Evolutionary conservation across 495 filamentous ascomycete species (phyloP).

Genomic region (Margaritispora aquatica): DNA sequence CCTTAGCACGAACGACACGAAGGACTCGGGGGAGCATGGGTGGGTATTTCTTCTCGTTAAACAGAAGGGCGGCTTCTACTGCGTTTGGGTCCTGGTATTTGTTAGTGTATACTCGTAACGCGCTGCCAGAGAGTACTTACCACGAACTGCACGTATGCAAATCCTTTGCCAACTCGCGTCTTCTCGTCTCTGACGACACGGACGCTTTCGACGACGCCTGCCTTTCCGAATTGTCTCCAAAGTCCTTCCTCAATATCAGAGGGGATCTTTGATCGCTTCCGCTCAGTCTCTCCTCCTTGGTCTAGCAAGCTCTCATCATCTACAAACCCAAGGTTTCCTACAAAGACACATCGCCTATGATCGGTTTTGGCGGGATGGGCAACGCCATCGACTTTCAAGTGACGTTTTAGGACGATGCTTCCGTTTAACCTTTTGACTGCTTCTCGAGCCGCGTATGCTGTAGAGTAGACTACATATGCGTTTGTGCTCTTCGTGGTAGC

Average conservation of each 20-base stretch:
- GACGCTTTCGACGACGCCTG: slow-evolving; percentile 84
- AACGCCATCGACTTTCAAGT: slow-evolving; percentile 83
- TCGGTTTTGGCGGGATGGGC: slow-evolving; percentile 81
- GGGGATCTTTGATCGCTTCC: slow-evolving; percentile 58
- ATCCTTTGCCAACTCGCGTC: slow-evolving; percentile 92
- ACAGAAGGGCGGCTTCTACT: slow-evolving; percentile 81
- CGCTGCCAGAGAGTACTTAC: slow-evolving; percentile 39
- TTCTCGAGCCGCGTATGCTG: slow-evolving; percentile 62
- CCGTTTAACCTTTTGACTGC: slow-evolving; percentile 78
- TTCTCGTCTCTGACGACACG: slow-evolving; percentile 84
- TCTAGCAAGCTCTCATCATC: slow-evolving; percentile 68
- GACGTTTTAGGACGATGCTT: slow-evolving; percentile 74
- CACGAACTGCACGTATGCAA: slow-evolving; percentile 95
- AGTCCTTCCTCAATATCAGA: slow-evolving; percentile 92
- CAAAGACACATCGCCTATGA: slow-evolving; percentile 86
- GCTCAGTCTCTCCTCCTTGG: slow-evolving; percentile 58
- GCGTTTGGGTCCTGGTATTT: slow-evolving; percentile 62
- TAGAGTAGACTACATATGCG: slow-evolving; percentile 85
- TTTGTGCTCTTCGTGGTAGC: slow-evolving; percentile 90
- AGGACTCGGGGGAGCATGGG: slow-evolving; percentile 85
- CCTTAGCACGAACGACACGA: slow-evolving; percentile 79
- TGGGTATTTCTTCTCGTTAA: slow-evolving; percentile 86
- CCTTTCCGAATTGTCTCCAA: slow-evolving; percentile 78
- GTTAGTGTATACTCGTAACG: no score
- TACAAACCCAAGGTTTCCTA: slow-evolving; percentile 93